Percentiles rank a stretch among this genome's conserved stretches.
phyloP scores from a whole-genome alignment of 495 filamentous ascomycete species.

The Neurospora cerealis region DNA sequence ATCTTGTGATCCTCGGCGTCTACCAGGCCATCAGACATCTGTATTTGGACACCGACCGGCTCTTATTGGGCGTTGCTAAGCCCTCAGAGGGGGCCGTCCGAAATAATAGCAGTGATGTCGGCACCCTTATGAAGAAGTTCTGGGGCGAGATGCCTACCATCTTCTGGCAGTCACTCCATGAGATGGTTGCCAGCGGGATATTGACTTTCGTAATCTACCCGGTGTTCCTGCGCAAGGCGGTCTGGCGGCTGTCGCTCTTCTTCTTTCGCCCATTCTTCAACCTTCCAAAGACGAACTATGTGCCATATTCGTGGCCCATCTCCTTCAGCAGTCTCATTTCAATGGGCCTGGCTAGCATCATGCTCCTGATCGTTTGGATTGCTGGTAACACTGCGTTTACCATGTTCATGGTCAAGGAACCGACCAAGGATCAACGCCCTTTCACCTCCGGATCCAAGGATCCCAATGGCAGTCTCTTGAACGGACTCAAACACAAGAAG shows the following conservation, averaged over 20 bases:
- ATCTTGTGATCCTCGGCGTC: conserved; percentile 57
- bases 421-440: conserved; percentile 73
- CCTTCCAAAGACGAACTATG: conserved; percentile 57
- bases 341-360: conserved; percentile 51
- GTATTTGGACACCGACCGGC: conserved; percentile 60
- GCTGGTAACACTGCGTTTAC: conserved; percentile 66
- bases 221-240: conserved; percentile 47
- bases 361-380: conserved; percentile 66
- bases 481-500: conserved; percentile 70
- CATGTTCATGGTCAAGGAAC: conserved; percentile 65
- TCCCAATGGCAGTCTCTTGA: conserved; percentile 82
- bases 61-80: conserved; percentile 41
- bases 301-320: conserved; percentile 47
- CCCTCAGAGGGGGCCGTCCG: conserved; percentile 18
- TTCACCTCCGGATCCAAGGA: conserved; percentile 76
- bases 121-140: conserved; percentile 16
- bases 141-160: conserved; percentile 24
- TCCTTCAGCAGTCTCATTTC: conserved; percentile 47
- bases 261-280: conserved; percentile 64
- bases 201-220: conserved; percentile 52
- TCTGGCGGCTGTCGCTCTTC: conserved; percentile 58
- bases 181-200: conserved; percentile 34
- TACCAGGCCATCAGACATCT: conserved; percentile 62
- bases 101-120: conserved; percentile 18
- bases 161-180: conserved; percentile 20